These are phyloP conservation scores for Macaranga tanarius DNA, from an alignment of 441 rosid genomes.

Conservation along the genomic window DNA sequence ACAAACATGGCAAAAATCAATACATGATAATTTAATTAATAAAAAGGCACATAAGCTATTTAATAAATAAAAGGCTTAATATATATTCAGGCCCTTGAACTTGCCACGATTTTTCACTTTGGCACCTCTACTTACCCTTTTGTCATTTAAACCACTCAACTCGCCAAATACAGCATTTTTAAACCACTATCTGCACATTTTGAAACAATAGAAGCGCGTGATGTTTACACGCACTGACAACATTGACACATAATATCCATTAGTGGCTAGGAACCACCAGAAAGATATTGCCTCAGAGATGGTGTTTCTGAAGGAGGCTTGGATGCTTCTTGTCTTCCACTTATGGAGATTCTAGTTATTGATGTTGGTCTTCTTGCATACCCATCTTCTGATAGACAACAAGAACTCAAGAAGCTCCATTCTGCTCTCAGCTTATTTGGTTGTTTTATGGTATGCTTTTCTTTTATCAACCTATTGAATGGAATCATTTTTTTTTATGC, in stretches of 20 bases:
- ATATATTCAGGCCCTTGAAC: too few species aligned
- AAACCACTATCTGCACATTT: too few species aligned
- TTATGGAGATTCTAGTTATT: neutral
- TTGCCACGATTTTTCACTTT: too few species aligned
- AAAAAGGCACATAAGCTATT: too few species aligned
- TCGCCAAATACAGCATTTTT: too few species aligned
- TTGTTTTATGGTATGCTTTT: slow-evolving; percentile 48
- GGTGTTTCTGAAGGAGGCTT: neutral
- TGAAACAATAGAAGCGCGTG: too few species aligned
- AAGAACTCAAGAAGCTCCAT: slow-evolving; percentile 43
- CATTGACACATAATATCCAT: too few species aligned
- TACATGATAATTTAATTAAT: too few species aligned
- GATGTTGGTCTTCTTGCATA: neutral
- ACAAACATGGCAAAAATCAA: slow-evolving; percentile 7
- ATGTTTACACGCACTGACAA: too few species aligned
- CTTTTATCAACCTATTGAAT: neutral
- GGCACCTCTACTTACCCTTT: too few species aligned
- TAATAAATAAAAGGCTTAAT: too few species aligned
- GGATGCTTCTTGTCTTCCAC: neutral
- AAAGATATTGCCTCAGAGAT: neutral
- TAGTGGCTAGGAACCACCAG: neutral
- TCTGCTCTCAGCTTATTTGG: slow-evolving; percentile 47
- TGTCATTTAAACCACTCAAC: too few species aligned
- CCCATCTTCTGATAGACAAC: neutral
- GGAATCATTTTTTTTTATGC: neutral